Base-by-base conservation (phyloP, 2,329 filamentous ascomycete genomes). In the Fusarium sp. region DNA sequence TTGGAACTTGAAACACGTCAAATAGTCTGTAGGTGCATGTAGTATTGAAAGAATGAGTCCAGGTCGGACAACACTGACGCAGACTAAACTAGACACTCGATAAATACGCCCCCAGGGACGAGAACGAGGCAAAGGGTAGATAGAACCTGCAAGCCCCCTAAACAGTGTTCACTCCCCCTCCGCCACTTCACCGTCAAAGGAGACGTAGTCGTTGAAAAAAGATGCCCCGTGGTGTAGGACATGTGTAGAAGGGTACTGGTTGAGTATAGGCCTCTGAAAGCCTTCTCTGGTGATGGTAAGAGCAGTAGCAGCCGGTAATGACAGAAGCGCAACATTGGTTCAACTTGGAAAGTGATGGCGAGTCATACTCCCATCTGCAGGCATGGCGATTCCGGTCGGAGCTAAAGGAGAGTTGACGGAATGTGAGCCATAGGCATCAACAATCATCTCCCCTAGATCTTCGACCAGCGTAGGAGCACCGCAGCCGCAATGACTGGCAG, bases 401-500 rank as follows among this genome's bases (percentile, higher is more conserved):
- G 10, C 6, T 65, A 4, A 69, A 66, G 13, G 54, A 66, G 20
- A 67, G 66, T 66, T 34, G 20, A 24, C 14, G 56, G 62, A 70
- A 66, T 7, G 47, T 57, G 11, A 20, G 29, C 45, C 57, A 52
- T 59, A n/a, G 35, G 52, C 20, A 54, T 7, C 37, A 37, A 38
- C 40, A 47, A 37, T 31, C 40, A 37, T 35, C 42, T 14, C 5
- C 13, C 22, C 27, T 75, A 79, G 31, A 79, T 64, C 59, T 76
- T 75, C 2, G 77, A 71, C 77, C 77, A 79, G 14, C 76, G 77
- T 34, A 79, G 60, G 34, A 79, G 71, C 13, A 79, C 67, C 4
- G 77, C 77, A 0, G 77, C 77, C 60, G 71, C 60, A 74, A 94
- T 87, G 4, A 95, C 92, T 0, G 93, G 93, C 78, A 93, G 66